phyloP scores from a whole-genome alignment of 257 asterid species.

The Nicotiana benthamiana region DNA sequence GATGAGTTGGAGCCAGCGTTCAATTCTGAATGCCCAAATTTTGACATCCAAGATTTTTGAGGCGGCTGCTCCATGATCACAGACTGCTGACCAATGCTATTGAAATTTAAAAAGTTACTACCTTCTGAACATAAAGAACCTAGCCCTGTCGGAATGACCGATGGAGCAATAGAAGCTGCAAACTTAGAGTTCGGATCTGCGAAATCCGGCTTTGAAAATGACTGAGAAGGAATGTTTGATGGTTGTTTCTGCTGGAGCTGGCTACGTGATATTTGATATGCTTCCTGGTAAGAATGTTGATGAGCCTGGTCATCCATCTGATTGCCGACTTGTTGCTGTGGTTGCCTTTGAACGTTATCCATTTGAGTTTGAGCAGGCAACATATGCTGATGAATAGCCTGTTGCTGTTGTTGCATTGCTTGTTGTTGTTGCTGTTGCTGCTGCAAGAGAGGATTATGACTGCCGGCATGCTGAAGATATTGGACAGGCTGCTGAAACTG shows the following conservation, averaged over 20 bases:
- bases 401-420: slow-evolving; percentile 40
- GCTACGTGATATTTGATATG: slow-evolving; percentile 43
- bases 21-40: slow-evolving; percentile 40
- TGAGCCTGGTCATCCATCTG: slow-evolving; percentile 41
- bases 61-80: slow-evolving; percentile 50
- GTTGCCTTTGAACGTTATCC: slow-evolving; percentile 51
- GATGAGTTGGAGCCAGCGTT: slow-evolving; percentile 36
- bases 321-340: slow-evolving; percentile 43
- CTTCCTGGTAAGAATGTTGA: slow-evolving; percentile 51
- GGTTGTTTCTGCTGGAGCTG: slow-evolving; percentile 66
- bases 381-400: slow-evolving; percentile 40
- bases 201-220: slow-evolving; percentile 54
- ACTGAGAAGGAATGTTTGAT: slow-evolving; percentile 55
- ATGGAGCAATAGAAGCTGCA: slow-evolving; percentile 37
- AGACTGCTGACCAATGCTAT: slow-evolving; percentile 55
- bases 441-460: slow-evolving; percentile 39
- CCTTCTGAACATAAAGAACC: slow-evolving; percentile 66
- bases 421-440: slow-evolving; percentile 62
- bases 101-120: slow-evolving; percentile 48
- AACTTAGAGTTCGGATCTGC: slow-evolving; percentile 44
- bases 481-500: slow-evolving; percentile 72
- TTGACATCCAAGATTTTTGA: slow-evolving; percentile 64
- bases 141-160: slow-evolving; percentile 55
- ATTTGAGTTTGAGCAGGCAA: slow-evolving; percentile 60
- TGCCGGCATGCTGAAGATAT: slow-evolving; percentile 53